Base-by-base conservation (phyloP, 2,329 filamentous ascomycete genomes). In the Paraphaeosphaeria minitans region DNA sequence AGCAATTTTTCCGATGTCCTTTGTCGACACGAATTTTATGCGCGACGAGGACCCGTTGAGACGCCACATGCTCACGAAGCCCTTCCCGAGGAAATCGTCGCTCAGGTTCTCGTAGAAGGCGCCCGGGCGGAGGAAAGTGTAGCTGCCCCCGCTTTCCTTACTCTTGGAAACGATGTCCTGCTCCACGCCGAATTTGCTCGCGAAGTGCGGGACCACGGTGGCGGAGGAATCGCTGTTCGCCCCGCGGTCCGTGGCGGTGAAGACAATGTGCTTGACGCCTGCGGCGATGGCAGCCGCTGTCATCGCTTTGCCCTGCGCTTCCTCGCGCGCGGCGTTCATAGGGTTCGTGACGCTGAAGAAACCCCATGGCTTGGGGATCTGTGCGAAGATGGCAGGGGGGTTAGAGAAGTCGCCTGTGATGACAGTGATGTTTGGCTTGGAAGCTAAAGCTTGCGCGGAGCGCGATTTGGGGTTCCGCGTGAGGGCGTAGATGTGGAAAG, bases 41-140 rank as follows among this genome's bases (percentile, higher is more conserved):
- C 37, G 49, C 10, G 21, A 47, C 1, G 42, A 21, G 16, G 14
- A 27, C 75, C 43, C 53, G 63, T 50, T 50, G 2, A 50, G 7
- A 8, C 47, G 29, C 47, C 47, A 50, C 47, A 50, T 22, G 4
- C 24, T 24, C 29, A 50, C 33, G 13, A 50, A 50, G 2, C n/a
- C 47, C 47, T 39, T 35, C 2, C 47, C 47, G 9, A 50, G 33
- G 13, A 50, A 50, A 19, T 50, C 31, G 16, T 50, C 33, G 7
- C n/a, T 37, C 7, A 50, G 19, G 10, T 50, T 50, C 47, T 50
- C 47, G 13, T 39, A 50, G 31, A 50, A 50, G 13, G 47, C 47
- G 1, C 39, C 47, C 21, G 47, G 47, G 5, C 47, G n/a, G 1
- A 50, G 47, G n/a, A 50, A 39, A 5, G 47, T 50, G 37, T 50